Evolutionary conservation across 2,329 filamentous ascomycete genomes (phyloP), one percentile per base, ranked within the genome.

Genomic region (Clarireedia hainanense): DNA sequence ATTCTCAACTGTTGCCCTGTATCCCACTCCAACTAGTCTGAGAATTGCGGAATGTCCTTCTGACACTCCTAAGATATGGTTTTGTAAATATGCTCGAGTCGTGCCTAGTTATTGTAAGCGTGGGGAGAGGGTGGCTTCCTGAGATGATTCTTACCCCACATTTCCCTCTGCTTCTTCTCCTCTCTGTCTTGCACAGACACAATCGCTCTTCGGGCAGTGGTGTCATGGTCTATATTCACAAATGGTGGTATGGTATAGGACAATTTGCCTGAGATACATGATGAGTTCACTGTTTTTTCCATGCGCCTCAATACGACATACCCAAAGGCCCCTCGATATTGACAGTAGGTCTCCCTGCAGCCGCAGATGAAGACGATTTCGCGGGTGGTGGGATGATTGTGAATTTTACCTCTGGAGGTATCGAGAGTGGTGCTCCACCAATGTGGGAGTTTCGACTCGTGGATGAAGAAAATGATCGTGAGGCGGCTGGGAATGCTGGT

Each of bases 1-100:
- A 57, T 84, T 75, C 72, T 97, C 91, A 64, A 99, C 80, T 4
- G 83, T 88, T 15, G 94, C 94, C 72, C 92, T 83, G 79, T 96
- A 99, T 58, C 94, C 94, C 57, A 99, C 94, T 68, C 94, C 94
- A 27, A 97, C 91, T 52, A 99, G 80, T 61, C 92, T 86, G 52
- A 99, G 78, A 65, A 99, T 91, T 36, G 91, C 91, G 17, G 89
- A 91, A 74, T 99, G 94, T 37, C 94, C 94, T 80, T 99, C 94
- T 39, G 90, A 95, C 23, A 99, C 94, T 58, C 94, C 94, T 60
- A 91, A 83, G 59, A 99, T 88, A 76, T 95, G 84, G 71, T 94
- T 95, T 67, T 89, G 87, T 54, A 99, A 79, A 69, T 95, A 92
- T 36, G 91, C 85, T 75, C 94, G 91, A 46, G 85, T 88, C 5